Evolutionary conservation across 768 basidiomycete species (phyloP).

Genomic region (Coprinopsis marcescibilis): DNA sequence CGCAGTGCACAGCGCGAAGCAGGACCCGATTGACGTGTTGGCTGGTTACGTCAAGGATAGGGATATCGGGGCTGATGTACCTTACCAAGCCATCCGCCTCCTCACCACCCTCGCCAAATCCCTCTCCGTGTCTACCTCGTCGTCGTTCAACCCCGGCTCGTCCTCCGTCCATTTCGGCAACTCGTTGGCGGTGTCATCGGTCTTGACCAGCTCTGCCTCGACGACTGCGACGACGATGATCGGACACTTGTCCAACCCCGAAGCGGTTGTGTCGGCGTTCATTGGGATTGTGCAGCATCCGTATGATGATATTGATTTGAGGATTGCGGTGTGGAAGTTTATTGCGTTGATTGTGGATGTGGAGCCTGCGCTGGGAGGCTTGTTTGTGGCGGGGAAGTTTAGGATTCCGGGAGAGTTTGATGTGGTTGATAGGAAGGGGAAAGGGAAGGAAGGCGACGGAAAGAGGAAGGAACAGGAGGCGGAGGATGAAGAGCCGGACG

Average conservation of each 20-base stretch:
- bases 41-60: conserved; percentile 62
- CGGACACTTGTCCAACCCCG: conserved; percentile 73
- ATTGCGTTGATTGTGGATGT: conserved; percentile 76
- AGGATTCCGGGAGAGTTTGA: conserved; percentile 37
- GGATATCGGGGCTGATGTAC: conserved; percentile 54
- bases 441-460: conserved; percentile 29
- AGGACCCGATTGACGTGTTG: conserved; percentile 72
- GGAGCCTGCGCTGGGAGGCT: conserved; percentile 77
- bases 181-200: background rate
- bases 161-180: background rate
- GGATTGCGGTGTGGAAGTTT: conserved; percentile 79
- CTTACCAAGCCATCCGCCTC: conserved; percentile 60
- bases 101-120: conserved; percentile 65
- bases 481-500: conserved; percentile 32
- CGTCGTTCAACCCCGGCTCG: conserved; percentile 29
- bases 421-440: conserved; percentile 33
- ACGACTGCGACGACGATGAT: conserved; percentile 66
- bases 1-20: conserved; percentile 39
- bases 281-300: conserved; percentile 74
- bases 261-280: conserved; percentile 58
- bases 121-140: conserved; percentile 33
- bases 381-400: conserved; percentile 75
- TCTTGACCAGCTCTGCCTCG: too few relatives aligned
- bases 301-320: conserved; percentile 67
- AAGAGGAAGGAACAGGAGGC: conserved; percentile 21